Conservation (phyloP, 176 grass and related monocot genomes). For the Carex cristatella region DNA sequence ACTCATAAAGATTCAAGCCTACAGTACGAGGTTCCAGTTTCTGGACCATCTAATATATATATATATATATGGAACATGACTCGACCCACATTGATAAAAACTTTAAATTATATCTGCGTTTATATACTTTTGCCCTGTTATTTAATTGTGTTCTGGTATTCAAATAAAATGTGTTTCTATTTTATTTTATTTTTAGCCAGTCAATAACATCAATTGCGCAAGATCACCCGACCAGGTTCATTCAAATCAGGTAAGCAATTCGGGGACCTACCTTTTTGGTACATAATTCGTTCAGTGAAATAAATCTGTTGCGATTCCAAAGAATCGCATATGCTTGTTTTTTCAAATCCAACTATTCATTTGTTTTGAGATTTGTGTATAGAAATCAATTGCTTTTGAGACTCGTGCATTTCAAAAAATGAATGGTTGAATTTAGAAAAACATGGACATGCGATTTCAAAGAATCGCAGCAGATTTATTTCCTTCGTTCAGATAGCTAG, state of each 20-base stretch:
- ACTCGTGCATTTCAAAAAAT: too few relatives aligned
- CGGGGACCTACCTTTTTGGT: background rate
- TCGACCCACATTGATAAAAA: background rate
- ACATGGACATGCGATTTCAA: too few relatives aligned
- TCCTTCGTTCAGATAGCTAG: too few relatives aligned
- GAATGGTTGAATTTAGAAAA: too few relatives aligned
- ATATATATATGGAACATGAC: background rate
- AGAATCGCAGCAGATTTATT: too few relatives aligned
- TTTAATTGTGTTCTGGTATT: background rate
- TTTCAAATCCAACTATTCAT: too few relatives aligned
- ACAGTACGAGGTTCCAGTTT: background rate
- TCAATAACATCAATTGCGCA: conserved; percentile 7
- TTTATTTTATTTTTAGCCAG: background rate
- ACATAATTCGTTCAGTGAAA: background rate
- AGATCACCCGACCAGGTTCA: background rate
- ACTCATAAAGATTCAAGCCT: background rate
- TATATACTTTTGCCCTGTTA: background rate
- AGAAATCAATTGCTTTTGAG: too few relatives aligned
- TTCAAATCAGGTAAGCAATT: background rate
- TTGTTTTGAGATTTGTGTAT: too few relatives aligned
- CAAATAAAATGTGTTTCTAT: too few relatives aligned
- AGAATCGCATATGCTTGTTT: too few relatives aligned
- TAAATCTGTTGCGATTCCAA: too few relatives aligned
- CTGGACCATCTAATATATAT: background rate
- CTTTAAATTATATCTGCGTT: background rate